Base-by-base conservation (phyloP, 768 basidiomycete genomes). In the Chalciporus piperatus region DNA sequence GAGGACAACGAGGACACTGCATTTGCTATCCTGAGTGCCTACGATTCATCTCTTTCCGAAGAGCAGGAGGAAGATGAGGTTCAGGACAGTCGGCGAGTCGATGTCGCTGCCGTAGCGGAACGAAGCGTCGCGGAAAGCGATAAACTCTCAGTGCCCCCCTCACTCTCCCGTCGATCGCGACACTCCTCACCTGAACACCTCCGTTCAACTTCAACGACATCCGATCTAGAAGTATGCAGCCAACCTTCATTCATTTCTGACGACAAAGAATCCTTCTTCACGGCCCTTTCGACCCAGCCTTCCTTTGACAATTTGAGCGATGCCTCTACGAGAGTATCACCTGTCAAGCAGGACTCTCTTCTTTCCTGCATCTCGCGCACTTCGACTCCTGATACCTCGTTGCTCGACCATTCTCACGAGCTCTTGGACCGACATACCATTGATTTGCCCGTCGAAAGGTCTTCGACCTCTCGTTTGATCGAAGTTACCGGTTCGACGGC, bases 371-470 rank as follows among this genome's bases (percentile, higher is more conserved):
- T 48, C 35, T 64, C 64, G 28, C 49, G 48, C 38, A 19, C 44
- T 38, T 70, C 67, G 2, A 62, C 60, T 20, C 58, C 62, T 6
- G 50, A 60, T 23, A 66, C 62, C 4, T 68, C 64, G 14, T 28
- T 62, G 10, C 50, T 45, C 19, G 50, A 45, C 37, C 60, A 62
- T 51, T 46, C 55, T 40, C 46, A 32, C 38, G 55, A 60, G 40
- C 7, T 23, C 14, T 37, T 45, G 35, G 54, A 45, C 27, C 50
- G 33, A 2, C 20, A 40, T 25, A 42, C 27, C 44, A 23, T 30
- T 33, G 35, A 25, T 23, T 32, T 39, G n/a, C 30, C 17, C 9
- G 12, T 17, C 6, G 37, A 27, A 48, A 39, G 48, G 38, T 39
- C 39, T 37, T n/a, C n/a, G n/a, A n/a, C n/a, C n/a, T 42, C 23